Conservation (phyloP, 2,329 filamentous ascomycete genomes). For the Hypoxylon sp. region DNA sequence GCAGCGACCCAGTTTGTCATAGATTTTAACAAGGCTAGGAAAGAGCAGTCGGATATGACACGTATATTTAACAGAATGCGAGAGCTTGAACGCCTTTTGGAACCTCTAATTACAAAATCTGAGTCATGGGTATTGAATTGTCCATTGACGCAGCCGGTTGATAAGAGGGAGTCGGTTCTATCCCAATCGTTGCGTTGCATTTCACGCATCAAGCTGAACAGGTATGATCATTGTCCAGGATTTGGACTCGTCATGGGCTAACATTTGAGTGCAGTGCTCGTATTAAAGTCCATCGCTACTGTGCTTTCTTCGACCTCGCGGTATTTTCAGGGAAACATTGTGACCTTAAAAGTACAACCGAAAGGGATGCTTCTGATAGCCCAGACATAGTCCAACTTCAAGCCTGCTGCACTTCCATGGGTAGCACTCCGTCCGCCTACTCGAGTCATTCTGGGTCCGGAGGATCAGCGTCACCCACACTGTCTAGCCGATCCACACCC, state of each 20-base stretch:
- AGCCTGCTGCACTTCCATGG: constrained; percentile 56
- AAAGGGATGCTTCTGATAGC: constrained; percentile 42
- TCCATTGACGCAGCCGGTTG: constrained; percentile 55
- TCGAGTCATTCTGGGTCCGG: constrained; percentile 47
- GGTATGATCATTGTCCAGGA: constrained; percentile 50
- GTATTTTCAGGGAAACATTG: constrained; percentile 66
- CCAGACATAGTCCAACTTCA: constrained; percentile 55
- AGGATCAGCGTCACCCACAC: constrained; percentile 51
- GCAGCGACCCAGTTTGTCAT: constrained; percentile 64
- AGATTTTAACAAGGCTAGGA: constrained; percentile 61
- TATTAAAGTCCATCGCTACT: constrained; percentile 67
- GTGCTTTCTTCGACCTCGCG: constrained; percentile 65
- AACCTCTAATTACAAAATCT: constrained; percentile 56
- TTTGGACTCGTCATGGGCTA: constrained; percentile 14
- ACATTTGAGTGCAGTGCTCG: constrained; percentile 58
- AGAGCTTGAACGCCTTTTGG: constrained; percentile 58
- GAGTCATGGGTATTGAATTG: constrained; percentile 57
- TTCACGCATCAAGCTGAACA: constrained; percentile 66
- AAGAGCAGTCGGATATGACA: constrained; percentile 57
- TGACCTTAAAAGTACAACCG: constrained; percentile 59
- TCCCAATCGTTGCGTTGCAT: constrained; percentile 62
- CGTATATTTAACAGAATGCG: constrained; percentile 60
- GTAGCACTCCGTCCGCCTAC: constrained; percentile 44
- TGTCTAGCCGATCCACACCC: constrained; percentile 52
- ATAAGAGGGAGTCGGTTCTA: constrained; percentile 59